Evolutionary conservation across 2,329 filamentous ascomycete species (phyloP).

Genomic region (Clarireedia hainanense): DNA sequence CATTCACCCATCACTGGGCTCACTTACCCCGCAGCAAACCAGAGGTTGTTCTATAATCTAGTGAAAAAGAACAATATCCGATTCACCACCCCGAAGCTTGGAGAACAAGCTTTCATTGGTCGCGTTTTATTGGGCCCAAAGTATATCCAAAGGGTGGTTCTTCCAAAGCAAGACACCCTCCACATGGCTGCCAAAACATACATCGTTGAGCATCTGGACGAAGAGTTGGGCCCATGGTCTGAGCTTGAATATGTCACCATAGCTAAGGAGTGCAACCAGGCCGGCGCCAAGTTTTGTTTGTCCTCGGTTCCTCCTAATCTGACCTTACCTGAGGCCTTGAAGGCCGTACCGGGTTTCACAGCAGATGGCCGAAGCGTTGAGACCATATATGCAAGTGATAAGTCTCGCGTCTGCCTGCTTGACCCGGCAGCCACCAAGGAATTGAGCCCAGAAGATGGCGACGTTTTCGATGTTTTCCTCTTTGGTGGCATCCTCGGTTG

Average conservation of each 20-base stretch:
- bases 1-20: conserved; percentile 5
- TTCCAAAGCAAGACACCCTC: conserved; percentile 3
- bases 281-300: conserved; percentile 65
- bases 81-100: conserved; percentile 14
- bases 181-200: conserved; percentile 59
- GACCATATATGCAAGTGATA: conserved; percentile 64
- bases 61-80: conserved; percentile 11
- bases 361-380: conserved; percentile 75
- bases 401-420: conserved; percentile 75
- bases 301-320: conserved; percentile 70
- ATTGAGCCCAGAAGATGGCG: conserved; percentile 73
- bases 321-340: conserved; percentile 52
- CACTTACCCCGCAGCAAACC: conserved; percentile 20
- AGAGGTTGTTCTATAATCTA: conserved; percentile 4
- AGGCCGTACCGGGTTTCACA: conserved; percentile 52
- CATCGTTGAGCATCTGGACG: conserved; percentile 94
- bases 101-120: conserved; percentile 1
- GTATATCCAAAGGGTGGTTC: background rate
- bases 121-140: background rate
- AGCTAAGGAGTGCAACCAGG: conserved; percentile 65
- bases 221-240: conserved; percentile 90
- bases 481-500: conserved; percentile 93
- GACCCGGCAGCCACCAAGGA: conserved; percentile 81
- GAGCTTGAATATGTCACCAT: conserved; percentile 87
- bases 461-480: conserved; percentile 80